Percentiles rank a stretch among this genome's conserved stretches.
These are phyloP conservation scores for Colletotrichum godetiae DNA, from an alignment of 2,329 filamentous ascomycete genomes.

Conservation along the genomic window DNA sequence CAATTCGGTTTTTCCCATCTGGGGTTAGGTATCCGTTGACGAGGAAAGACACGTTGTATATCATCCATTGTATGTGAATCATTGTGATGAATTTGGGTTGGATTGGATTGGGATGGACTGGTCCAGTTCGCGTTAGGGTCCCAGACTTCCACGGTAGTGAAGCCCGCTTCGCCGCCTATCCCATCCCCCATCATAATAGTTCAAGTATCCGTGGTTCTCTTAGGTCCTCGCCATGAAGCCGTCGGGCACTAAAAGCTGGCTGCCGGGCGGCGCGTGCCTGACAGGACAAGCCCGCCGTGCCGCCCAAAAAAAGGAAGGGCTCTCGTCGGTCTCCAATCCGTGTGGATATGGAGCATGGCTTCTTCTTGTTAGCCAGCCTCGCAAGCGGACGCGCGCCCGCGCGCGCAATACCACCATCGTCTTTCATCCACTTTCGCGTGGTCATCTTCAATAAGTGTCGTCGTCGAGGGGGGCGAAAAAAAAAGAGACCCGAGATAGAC, in stretches of 20 bases:
- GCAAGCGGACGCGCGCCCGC: neutral
- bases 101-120: neutral
- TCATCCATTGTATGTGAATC: neutral
- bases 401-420: neutral
- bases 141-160: too few relatives aligned
- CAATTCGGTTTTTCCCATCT: neutral
- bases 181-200: too few relatives aligned
- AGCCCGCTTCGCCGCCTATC: too few relatives aligned
- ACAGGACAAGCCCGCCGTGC: neutral
- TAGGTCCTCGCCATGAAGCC: too few relatives aligned
- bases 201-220: too few relatives aligned
- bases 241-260: constrained; percentile 7
- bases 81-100: neutral
- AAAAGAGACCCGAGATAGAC: constrained; percentile 2
- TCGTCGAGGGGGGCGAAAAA: neutral
- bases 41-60: neutral
- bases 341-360: neutral
- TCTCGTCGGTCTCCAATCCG: neutral
- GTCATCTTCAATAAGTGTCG: neutral
- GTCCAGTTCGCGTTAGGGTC: neutral
- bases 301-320: neutral
- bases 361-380: neutral
- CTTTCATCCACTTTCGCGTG: neutral
- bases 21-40: neutral
- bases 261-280: neutral